phyloP scores from a whole-genome alignment of 768 basidiomycete species.

The Tubosaeta brunneosetosa region DNA sequence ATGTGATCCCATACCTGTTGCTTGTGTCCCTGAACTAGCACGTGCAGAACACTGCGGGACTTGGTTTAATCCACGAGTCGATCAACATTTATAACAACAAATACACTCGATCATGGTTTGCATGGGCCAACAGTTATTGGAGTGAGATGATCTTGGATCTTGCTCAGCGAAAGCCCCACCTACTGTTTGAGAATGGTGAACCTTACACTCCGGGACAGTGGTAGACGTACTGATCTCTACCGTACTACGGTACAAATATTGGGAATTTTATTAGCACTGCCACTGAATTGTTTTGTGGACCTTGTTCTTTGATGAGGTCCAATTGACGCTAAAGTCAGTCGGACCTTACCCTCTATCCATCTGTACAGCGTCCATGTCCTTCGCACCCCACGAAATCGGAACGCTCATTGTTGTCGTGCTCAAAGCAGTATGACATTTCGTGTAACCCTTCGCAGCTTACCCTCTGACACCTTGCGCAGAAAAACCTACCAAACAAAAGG shows the following conservation, averaged over 20 bases:
- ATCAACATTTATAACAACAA: slow-evolving; percentile 55
- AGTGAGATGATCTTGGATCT: slow-evolving; percentile 79
- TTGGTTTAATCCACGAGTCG: slow-evolving; percentile 78
- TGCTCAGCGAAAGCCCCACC: slow-evolving; percentile 64
- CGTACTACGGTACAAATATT: neutral
- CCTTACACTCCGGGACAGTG: slow-evolving; percentile 51
- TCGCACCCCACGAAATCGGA: slow-evolving; percentile 72
- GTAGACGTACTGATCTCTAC: slow-evolving; percentile 13
- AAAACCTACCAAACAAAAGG: slow-evolving; percentile 84
- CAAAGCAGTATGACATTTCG: slow-evolving; percentile 70
- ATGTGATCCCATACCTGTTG: neutral
- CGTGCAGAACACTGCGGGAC: slow-evolving; percentile 60
- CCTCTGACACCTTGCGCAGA: slow-evolving; percentile 42
- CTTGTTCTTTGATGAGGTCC: slow-evolving; percentile 11
- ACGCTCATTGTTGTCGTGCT: slow-evolving; percentile 91
- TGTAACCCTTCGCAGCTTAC: slow-evolving; percentile 1
- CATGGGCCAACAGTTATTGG: slow-evolving; percentile 82
- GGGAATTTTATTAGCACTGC: slow-evolving; percentile 14
- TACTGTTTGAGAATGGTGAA: slow-evolving; percentile 54
- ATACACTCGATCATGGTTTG: slow-evolving; percentile 75
- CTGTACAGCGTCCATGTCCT: slow-evolving; percentile 41
- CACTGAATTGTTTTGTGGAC: slow-evolving; percentile 13
- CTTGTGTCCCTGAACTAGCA: neutral
- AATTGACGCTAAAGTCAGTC: slow-evolving; percentile 19
- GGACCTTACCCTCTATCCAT: slow-evolving; percentile 2